A percentile compares a stretch with the other conserved stretches of the same genome.
These are phyloP conservation scores for Ophiosphaerella narmari DNA, from an alignment of 2,329 filamentous ascomycete species.

Conservation along the genomic window DNA sequence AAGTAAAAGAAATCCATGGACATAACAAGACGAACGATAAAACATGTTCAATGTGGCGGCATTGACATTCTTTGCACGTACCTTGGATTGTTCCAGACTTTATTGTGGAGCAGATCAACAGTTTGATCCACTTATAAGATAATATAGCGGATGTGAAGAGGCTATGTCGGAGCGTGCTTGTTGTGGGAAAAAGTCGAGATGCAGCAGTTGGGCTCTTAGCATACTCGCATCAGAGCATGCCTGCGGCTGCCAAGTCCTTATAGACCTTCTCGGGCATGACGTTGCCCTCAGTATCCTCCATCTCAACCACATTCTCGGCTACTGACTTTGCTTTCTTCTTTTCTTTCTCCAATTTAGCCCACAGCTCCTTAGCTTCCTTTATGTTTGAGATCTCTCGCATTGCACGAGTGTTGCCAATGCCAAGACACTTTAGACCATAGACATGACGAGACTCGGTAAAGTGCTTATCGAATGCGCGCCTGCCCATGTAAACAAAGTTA, in stretches of 20 bases:
- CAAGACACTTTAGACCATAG: constrained; percentile 90
- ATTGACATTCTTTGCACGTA: too few relatives aligned
- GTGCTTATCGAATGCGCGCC: constrained; percentile 96
- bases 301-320: constrained; percentile 88
- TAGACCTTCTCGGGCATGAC: constrained; percentile 99
- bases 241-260: constrained; percentile 90
- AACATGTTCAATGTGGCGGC: background rate
- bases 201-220: too few relatives aligned
- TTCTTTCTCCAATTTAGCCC: constrained; percentile 91
- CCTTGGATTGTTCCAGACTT: too few relatives aligned
- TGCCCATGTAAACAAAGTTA: constrained; percentile 98
- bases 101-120: too few relatives aligned
- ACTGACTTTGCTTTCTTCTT: constrained; percentile 76
- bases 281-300: constrained; percentile 97
- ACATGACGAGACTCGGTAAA: constrained; percentile 94
- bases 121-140: too few relatives aligned
- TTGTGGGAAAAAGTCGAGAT: background rate
- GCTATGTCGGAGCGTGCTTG: too few relatives aligned
- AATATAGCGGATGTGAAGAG: too few relatives aligned
- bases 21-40: too few relatives aligned
- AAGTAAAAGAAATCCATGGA: too few relatives aligned
- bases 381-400: constrained; percentile 95
- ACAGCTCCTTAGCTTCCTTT: constrained; percentile 82
- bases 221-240: constrained; percentile 55
- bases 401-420: constrained; percentile 86